Base-by-base conservation (phyloP, 2,329 filamentous ascomycete genomes). In the Myotisia sp. region DNA sequence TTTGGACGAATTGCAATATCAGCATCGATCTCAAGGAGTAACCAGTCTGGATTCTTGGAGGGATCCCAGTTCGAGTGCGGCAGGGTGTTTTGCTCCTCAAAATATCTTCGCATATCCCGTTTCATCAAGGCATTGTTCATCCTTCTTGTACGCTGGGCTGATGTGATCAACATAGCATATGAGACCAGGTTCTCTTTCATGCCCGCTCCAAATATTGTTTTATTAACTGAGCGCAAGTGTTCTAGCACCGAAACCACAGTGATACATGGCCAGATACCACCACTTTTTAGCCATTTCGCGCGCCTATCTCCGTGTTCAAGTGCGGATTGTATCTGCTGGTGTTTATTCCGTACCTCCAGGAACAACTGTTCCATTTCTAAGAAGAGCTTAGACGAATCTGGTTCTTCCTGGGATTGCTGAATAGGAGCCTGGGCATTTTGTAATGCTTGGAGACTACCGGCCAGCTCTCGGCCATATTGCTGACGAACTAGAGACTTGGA, bases 21-120 rank as follows among this genome's bases (percentile, higher is more conserved):
- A 0, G 66, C 61, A 33, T 82, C 77, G 9, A 82, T 67, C 41
- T 82, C 76, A 0, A 83, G 52, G 0, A 82, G 55, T 0, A 82
- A 49, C 70, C 74, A 79, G 44, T 82, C 76, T 0, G 72, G 61
- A 20, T 65, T 50, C 0, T 70, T 52, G 0, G 48, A n/a, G 0
- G 71, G 66, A 2, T 58, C 46, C 75, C 75, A 79, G 19, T 74
- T 70, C 0, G 45, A 47, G 44, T 79, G 74, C 0, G 70, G 72
- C 0, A 23, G 20, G 31, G 68, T 70, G 0, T 36, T 37, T 8
- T 50, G 42, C 39, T 76, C 70, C 3, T 68, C 63, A 1, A 43
- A 10, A 1, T 39, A 22, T 7, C 29, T 18, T 9, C 21, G 22
- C 3, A 27, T 6, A 6, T 39, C 34, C 4, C 23, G 13, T 20